phyloP scores from a whole-genome alignment of 2,329 filamentous ascomycete species.

The Moelleriella libera region DNA sequence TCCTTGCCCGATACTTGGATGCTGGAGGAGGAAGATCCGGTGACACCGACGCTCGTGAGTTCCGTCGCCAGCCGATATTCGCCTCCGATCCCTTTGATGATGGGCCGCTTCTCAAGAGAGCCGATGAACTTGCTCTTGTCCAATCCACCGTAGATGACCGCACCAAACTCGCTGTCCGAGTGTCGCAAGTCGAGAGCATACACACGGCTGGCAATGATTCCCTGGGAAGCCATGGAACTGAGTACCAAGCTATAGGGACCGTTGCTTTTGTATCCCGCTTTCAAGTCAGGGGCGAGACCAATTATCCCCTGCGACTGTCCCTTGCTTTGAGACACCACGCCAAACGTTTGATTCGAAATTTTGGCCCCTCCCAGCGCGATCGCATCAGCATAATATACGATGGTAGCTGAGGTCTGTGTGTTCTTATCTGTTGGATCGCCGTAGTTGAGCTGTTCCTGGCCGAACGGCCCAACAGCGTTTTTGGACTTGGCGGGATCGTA shows the following conservation, averaged over 20 bases:
- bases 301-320: slow-evolving; percentile 37
- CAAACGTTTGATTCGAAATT: slow-evolving; percentile 33
- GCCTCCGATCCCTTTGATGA: slow-evolving; percentile 21
- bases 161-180: slow-evolving; percentile 25
- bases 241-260: slow-evolving; percentile 38
- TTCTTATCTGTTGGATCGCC: slow-evolving; percentile 21
- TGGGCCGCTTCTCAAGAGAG: slow-evolving; percentile 25
- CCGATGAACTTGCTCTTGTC: slow-evolving; percentile 38
- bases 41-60: slow-evolving; percentile 17
- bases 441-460: slow-evolving; percentile 22
- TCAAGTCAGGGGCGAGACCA: slow-evolving; percentile 29
- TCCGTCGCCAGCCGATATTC: slow-evolving; percentile 22
- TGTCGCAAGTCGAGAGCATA: slow-evolving; percentile 37
- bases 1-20: slow-evolving; percentile 16
- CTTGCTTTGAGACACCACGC: slow-evolving; percentile 28
- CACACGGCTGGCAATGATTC: slow-evolving; percentile 32
- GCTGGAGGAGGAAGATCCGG: slow-evolving; percentile 9
- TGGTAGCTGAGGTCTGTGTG: slow-evolving; percentile 22
- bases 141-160: slow-evolving; percentile 38
- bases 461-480: slow-evolving; percentile 21
- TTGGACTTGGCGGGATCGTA: slow-evolving; percentile 28
- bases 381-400: slow-evolving; percentile 31
- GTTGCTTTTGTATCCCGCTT: slow-evolving; percentile 20
- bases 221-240: slow-evolving; percentile 30
- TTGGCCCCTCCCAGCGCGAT: slow-evolving; percentile 27